Base-by-base conservation (phyloP, 805 yeast species). In the Candida ulmi region DNA sequence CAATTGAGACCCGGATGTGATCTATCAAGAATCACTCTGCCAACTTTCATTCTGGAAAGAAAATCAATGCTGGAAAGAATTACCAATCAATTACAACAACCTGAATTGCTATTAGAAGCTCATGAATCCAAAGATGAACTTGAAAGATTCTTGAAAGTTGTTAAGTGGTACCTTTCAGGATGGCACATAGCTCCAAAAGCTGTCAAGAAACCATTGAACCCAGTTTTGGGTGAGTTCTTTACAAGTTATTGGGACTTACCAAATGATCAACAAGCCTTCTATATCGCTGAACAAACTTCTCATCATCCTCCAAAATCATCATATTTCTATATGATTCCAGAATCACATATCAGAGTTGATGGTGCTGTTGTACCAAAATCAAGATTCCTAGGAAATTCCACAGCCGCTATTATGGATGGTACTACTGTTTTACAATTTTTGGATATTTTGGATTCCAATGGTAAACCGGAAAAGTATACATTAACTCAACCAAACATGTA, bases 101-200 rank as follows among this genome's bases (percentile, higher is more conserved):
- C 97, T 0, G 77, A 80, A 28, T 64, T 88, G 25, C 61, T 90
- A 30, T 56, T 88, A 7, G 72, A 74, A 18, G 97, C 97, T 0
- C 83, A 83, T 47, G 53, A 54, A 3, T 65, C 73, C 3, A 57
- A 60, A 3, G 85, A 84, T 47, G 78, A 80, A 2, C 52, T 82
- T 17, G 70, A 76, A 41, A 73, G 98, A 42, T 90, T 93, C 52
- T 55, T 87, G 7, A 65, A 75, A 33, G 81, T 91, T 8, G 80
- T 84, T 17, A 78, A 79, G 54, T 91, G 96, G 96, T 93, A 93
- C 60, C 70, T 93, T 61, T 77, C 96, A 3, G 88, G 95, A 35
- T 93, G 98, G 98, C 97, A 93, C 58, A 93, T 93, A 59, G 93
- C 97, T 1, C 99, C 98, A 23, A 91, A 91, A 58, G 99, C 98